Base-by-base conservation (phyloP, 2,329 filamentous ascomycete species). In the Fusarium albidum region DNA sequence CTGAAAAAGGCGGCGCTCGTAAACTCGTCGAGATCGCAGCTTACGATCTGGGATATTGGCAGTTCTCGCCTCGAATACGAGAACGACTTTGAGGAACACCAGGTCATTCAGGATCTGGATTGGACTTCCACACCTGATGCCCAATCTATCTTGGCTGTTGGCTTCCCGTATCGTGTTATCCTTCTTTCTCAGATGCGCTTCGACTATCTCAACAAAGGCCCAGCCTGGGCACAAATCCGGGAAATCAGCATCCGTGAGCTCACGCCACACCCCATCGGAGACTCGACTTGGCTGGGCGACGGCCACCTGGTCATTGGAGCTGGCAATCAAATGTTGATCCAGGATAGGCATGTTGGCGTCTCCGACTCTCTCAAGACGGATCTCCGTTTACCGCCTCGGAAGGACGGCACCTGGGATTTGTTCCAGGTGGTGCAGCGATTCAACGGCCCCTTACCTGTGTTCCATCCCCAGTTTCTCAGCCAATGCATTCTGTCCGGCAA, bases 81-180 rank as follows among this genome's bases (percentile, higher is more conserved):
- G 56, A 85, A 94, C 65, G 82, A 85, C 26, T 95, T 92, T 59
- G 82, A 88, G 59, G 80, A 82, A 11, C 82, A 89, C 54, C 89
- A 95, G 64, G 83, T 82, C 6, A 92, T 97, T 33, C 86, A 89
- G 58, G 93, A 96, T 71, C 82, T 97, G 11, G 92, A 96, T 71
- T 97, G 94, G 94, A 94, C 92, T 1, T 94, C 91, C 4, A 96
- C 93, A 0, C 92, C 92, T 0, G 91, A 96, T 70, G 87, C 86
- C 41, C 92, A 96, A 68, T 94, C 91, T 1, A 92, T 97, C 49
- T 79, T 97, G 15, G 91, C 93, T 1, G 91, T 97, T n/a, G 92
- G 93, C 0, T 96, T 96, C 68, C 88, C 89, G n/a, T 90, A 93
- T 60, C 86, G 89, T 50, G 88, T 97, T 6, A 75, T 96, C 26